Conservation (phyloP, 108 stramenopile genomes). For the Nannochloropsis gaditana region DNA sequence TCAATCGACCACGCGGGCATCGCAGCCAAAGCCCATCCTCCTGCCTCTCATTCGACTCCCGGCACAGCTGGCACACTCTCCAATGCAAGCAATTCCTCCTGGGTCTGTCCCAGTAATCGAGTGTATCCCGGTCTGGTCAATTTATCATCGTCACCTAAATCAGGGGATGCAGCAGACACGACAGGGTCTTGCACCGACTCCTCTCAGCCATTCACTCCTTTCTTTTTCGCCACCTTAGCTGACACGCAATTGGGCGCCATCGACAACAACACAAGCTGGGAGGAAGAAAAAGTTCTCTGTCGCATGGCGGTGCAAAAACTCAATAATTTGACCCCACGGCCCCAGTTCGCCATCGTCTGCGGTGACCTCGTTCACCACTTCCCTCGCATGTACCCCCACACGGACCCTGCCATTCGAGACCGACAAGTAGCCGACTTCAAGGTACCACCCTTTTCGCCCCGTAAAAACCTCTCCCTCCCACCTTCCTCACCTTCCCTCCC, state of each 20-base stretch:
- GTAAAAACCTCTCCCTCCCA: no score
- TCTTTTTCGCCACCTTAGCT: not conserved
- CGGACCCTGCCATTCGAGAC: not conserved
- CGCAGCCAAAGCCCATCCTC: no score
- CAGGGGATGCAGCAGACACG: no score
- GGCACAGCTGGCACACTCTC: no score
- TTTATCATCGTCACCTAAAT: no score
- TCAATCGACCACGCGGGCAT: no score
- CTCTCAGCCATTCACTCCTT: not conserved
- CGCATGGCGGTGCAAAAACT: not conserved
- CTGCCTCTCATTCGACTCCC: no score
- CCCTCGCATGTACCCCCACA: not conserved
- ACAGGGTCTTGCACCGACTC: not conserved
- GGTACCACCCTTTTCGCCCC: not conserved
- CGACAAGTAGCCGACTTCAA: not conserved
- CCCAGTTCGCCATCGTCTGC: conserved; percentile 11
- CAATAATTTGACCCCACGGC: conserved; percentile 18
- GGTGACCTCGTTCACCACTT: conserved; percentile 18
- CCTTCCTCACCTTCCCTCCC: not conserved
- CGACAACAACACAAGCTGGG: conserved; percentile 6
- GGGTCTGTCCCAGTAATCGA: no score
- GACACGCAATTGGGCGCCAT: conserved; percentile 12
- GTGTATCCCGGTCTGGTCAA: no score
- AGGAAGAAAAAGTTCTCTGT: not conserved
- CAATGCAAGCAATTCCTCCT: no score